phyloP scores from a whole-genome alignment of 1,284 basidiomycete species.

The Agaricales sp. region DNA sequence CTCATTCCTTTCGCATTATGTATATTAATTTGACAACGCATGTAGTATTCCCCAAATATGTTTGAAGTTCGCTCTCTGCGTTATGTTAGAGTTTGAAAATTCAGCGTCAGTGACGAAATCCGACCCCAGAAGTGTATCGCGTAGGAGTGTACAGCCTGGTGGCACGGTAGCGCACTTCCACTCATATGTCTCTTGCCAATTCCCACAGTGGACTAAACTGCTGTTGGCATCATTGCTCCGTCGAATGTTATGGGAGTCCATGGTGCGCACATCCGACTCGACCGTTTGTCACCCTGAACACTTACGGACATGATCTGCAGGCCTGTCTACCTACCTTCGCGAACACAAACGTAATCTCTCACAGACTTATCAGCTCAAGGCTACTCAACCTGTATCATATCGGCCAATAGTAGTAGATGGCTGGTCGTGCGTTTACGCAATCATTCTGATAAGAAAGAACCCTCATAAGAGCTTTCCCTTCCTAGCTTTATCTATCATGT shows the following conservation, averaged over 20 bases:
- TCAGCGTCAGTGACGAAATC: no score
- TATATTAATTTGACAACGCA: not conserved
- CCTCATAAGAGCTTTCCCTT: slow-evolving; percentile 8
- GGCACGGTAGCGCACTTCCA: no score
- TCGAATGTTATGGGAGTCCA: not conserved
- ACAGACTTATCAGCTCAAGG: slow-evolving; percentile 4
- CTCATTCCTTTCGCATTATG: not conserved
- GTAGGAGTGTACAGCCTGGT: no score
- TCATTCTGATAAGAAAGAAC: slow-evolving; percentile 6
- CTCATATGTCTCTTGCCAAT: no score
- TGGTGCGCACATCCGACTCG: not conserved
- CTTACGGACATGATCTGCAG: not conserved
- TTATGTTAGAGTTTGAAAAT: no score
- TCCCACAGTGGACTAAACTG: no score
- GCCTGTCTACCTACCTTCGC: not conserved
- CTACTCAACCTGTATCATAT: slow-evolving; percentile 2
- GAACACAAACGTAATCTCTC: slow-evolving; percentile 1
- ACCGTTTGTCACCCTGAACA: not conserved
- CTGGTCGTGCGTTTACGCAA: slow-evolving; percentile 66
- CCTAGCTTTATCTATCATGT: slow-evolving; percentile 74
- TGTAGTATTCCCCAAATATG: no score
- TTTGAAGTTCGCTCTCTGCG: no score
- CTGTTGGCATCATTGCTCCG: not conserved
- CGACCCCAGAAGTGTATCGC: no score
- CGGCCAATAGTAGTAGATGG: slow-evolving; percentile 66